Evolutionary conservation across 331 rosid species (phyloP), one percentile per base, ranked within the genome.

Genomic region (Erythrophleum ivorense): DNA sequence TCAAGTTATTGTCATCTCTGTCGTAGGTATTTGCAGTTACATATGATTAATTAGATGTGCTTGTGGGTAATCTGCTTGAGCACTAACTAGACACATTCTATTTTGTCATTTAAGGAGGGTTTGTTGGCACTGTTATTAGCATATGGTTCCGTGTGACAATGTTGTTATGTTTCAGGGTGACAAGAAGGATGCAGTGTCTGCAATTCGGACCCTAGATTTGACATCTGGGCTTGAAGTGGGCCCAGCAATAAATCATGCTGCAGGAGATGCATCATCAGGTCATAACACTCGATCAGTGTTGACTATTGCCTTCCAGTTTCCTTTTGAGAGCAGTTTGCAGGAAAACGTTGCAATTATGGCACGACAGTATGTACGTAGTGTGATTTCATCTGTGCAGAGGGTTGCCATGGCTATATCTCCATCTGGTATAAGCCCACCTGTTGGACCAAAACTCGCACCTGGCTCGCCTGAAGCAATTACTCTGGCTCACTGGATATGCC

Each of bases 271-370:
- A 64, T 65, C 89, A 62, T 62, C 89, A 4, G 71, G 88, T 86
- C 91, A 88, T 2, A 91, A 82, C 75, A 76, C 89, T 50, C 90
- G 97, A 73, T 94, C 99, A 0, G 93, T 96, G 81, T 88, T 96
- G 87, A 96, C 97, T 38, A 96, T 96, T 19, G 99, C 99, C 58
- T 96, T 96, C 87, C 98, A 96, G 87, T 92, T 96, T 80, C 97
- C 98, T 9, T 94, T 94, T 4, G 97, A 94, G 82, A 87, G 87
- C 74, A 89, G 78, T 80, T 74, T 94, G 78, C 97, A 92, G 85
- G 94, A 96, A 15, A 91, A 92, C 52, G 93, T 96, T 54, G 92
- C 91, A 14, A 76, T 89, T 19, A 96, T 96, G 98, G 99, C 98
- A 33, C 89, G 97, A 0, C 98, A 96, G 80, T 96, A 96, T 43